These are phyloP conservation scores for Nelumbo lutea DNA, from an alignment of 164 flowering plant genomes.

Conservation along the genomic window DNA sequence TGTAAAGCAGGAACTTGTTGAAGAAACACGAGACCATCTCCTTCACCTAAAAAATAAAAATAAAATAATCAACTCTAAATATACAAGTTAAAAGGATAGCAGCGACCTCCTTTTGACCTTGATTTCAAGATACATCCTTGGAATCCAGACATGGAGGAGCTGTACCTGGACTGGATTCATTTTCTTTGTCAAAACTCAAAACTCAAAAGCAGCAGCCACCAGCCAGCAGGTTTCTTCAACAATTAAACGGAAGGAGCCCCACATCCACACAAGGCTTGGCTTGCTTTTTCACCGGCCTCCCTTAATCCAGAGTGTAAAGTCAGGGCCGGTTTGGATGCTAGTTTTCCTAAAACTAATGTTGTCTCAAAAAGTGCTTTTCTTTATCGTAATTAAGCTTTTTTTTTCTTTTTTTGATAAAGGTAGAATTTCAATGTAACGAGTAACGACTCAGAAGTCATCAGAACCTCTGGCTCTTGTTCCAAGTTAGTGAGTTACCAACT, in stretches of 20 bases:
- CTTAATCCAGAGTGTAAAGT: no score
- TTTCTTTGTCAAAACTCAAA: neutral
- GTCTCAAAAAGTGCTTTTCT: no score
- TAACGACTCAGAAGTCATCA: no score
- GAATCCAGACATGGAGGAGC: slow-evolving; percentile 18
- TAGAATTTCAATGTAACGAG: no score
- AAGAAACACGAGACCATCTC: slow-evolving; percentile 22
- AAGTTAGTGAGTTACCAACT: no score
- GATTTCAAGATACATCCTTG: slow-evolving; percentile 34
- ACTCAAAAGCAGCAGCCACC: neutral
- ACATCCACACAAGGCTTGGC: neutral
- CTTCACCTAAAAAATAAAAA: neutral
- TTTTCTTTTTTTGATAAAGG: no score
- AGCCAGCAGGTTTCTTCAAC: neutral
- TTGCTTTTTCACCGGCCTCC: neutral
- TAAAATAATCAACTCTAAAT: slow-evolving; percentile 5
- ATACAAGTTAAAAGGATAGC: slow-evolving; percentile 2
- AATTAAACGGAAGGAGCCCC: neutral
- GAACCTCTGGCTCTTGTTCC: no score
- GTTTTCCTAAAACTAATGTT: no score
- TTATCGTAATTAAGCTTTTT: no score
- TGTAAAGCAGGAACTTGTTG: slow-evolving; percentile 42
- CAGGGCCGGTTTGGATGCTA: no score
- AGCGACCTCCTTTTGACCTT: slow-evolving; percentile 9
- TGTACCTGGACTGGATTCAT: slow-evolving; percentile 5